Conservation (phyloP, 2,329 filamentous ascomycete species). For the Cordyceps javanica region DNA sequence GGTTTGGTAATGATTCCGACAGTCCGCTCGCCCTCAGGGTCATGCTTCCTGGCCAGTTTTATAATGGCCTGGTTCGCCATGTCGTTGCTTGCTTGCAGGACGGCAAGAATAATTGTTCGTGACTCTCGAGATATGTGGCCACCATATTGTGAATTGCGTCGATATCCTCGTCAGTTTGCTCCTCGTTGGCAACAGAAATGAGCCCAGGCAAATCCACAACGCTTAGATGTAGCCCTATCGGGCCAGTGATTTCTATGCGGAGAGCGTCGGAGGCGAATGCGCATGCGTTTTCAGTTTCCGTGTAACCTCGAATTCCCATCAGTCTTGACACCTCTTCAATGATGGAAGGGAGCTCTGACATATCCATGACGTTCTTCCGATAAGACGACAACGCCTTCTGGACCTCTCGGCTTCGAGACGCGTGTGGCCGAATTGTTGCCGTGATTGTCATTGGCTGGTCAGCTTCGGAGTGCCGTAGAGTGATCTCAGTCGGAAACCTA, state of each 20-base stretch:
- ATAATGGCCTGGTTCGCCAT: slow-evolving; percentile 16
- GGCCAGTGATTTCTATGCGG: slow-evolving; percentile 19
- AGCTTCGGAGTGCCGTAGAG: slow-evolving; percentile 29
- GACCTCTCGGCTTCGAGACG: slow-evolving; percentile 4
- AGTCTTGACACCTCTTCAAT: slow-evolving; percentile 18
- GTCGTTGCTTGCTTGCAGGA: slow-evolving; percentile 35
- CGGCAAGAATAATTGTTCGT: slow-evolving; percentile 38
- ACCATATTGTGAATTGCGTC: slow-evolving; percentile 30
- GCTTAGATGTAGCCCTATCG: slow-evolving; percentile 30
- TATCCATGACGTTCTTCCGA: slow-evolving; percentile 14
- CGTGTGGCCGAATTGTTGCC: slow-evolving; percentile 17
- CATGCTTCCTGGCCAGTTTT: slow-evolving; percentile 21
- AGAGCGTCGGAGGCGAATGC: slow-evolving; percentile 21
- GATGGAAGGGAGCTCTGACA: slow-evolving; percentile 19
- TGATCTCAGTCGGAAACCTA: slow-evolving; percentile 49
- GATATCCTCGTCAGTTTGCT: slow-evolving; percentile 28
- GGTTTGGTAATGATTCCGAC: slow-evolving; percentile 40
- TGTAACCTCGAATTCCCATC: slow-evolving; percentile 16
- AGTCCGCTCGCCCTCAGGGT: slow-evolving; percentile 28
- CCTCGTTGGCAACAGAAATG: slow-evolving; percentile 29
- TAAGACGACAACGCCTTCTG: slow-evolving; percentile 12
- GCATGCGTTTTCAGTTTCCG: neutral
- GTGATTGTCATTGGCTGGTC: slow-evolving; percentile 10
- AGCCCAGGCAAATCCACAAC: slow-evolving; percentile 42
- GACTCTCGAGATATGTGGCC: slow-evolving; percentile 33